phyloP scores from a whole-genome alignment of 805 yeast species.

The Tetrapisispora arboricola region DNA sequence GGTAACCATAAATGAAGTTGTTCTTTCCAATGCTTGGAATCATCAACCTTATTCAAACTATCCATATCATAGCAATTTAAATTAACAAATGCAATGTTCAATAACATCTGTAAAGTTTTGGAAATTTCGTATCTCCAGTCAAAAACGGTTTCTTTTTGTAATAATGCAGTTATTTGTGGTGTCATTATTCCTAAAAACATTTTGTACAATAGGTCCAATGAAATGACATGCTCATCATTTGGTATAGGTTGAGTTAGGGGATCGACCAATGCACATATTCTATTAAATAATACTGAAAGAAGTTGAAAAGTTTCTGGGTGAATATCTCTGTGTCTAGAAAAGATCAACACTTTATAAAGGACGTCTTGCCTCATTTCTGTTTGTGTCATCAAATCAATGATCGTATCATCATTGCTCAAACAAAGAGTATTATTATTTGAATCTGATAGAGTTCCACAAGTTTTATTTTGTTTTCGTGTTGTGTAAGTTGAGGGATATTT shows the following conservation, averaged over 20 bases:
- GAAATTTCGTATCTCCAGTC: constrained; percentile 21
- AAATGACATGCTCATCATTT: constrained; percentile 40
- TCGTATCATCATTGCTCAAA: constrained; percentile 2
- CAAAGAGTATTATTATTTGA: neutral
- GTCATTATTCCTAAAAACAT: constrained; percentile 36
- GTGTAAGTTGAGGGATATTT: neutral
- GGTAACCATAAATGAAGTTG: constrained; percentile 31
- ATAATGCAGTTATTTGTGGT: constrained; percentile 11
- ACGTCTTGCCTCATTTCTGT: constrained; percentile 19
- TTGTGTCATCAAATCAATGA: constrained; percentile 14
- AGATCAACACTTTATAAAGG: constrained; percentile 12
- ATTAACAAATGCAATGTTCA: constrained; percentile 14
- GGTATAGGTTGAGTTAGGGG: constrained; percentile 65
- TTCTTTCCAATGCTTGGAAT: constrained; percentile 20
- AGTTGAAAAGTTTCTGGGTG: constrained; percentile 12
- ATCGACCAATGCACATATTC: constrained; percentile 38
- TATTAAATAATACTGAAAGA: constrained; percentile 15
- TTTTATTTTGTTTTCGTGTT: neutral
- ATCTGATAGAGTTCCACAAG: neutral
- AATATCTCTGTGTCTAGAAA: constrained; percentile 3
- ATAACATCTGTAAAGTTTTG: constrained; percentile 24
- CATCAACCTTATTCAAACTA: constrained; percentile 15
- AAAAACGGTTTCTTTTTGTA: constrained; percentile 6
- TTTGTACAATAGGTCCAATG: constrained; percentile 47
- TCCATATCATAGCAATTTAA: constrained; percentile 22